A percentile compares a stretch with the other conserved stretches of the same genome.
phyloP scores from a whole-genome alignment of 352 stramenopile genomes.

The Achlya hypogyna region DNA sequence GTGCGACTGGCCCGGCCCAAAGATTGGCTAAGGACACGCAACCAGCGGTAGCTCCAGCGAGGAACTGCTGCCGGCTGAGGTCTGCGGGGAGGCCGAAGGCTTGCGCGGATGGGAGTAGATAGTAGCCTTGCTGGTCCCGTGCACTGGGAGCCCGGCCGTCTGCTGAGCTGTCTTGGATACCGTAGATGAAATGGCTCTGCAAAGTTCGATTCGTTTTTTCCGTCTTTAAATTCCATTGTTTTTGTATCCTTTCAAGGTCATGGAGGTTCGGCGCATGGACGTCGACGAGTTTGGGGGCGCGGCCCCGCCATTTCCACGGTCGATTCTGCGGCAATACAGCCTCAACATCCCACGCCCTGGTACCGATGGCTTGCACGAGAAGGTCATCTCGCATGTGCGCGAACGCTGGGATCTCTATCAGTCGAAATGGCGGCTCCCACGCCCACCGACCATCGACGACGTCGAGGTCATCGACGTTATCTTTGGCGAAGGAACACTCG shows the following conservation, averaged over 20 bases:
- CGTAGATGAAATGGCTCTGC: too few species aligned
- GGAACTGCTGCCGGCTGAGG: too few species aligned
- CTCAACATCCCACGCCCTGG: constrained; percentile 50
- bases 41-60: too few species aligned
- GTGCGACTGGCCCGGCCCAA: too few species aligned
- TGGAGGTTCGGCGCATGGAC: too few species aligned
- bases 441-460: constrained; percentile 20
- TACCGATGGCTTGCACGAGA: constrained; percentile 6
- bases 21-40: too few species aligned
- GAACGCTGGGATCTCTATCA: constrained; percentile 51
- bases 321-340: constrained; percentile 66
- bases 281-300: background rate
- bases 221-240: background rate
- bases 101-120: too few species aligned
- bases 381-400: constrained; percentile 36
- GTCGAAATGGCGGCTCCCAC: constrained; percentile 31
- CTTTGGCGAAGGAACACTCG: constrained; percentile 61
- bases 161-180: too few species aligned
- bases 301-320: constrained; percentile 27
- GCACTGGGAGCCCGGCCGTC: too few species aligned
- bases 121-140: too few species aligned
- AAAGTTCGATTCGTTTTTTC: too few species aligned
- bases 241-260: background rate
- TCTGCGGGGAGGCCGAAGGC: too few species aligned
- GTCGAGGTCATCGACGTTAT: constrained; percentile 57